A percentile compares a stretch with the other conserved stretches of the same genome.
phyloP scores from a whole-genome alignment of 129 eudicot species.

The Scalesia atractyloides region DNA sequence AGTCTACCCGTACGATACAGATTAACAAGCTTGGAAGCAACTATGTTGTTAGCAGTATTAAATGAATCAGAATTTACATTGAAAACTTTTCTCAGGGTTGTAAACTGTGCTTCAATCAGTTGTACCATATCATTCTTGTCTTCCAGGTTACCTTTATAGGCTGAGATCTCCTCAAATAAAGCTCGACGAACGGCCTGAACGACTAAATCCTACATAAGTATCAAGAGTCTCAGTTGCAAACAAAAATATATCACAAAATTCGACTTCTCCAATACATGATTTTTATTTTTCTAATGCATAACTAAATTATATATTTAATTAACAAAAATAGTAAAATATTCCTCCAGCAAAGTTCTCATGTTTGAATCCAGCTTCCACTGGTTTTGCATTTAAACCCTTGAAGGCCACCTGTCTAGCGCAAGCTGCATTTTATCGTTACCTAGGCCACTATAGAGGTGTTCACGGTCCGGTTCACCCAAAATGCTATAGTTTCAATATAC shows the following conservation, averaged over 20 bases:
- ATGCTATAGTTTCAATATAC: not conserved
- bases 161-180: slow-evolving; percentile 46
- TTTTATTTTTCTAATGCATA: not conserved
- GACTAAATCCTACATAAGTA: slow-evolving; percentile 50
- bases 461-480: not conserved
- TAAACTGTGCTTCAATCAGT: slow-evolving; percentile 46
- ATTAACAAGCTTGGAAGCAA: slow-evolving; percentile 62
- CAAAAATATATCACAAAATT: not conserved
- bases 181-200: slow-evolving; percentile 61
- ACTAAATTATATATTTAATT: not conserved
- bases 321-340: not conserved
- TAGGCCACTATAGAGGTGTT: not conserved
- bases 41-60: slow-evolving; percentile 38
- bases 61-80: slow-evolving; percentile 35
- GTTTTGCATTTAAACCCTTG: not conserved
- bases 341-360: not conserved
- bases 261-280: not conserved
- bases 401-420: not conserved
- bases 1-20: slow-evolving; percentile 84
- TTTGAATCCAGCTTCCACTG: not conserved
- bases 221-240: not conserved
- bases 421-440: not conserved
- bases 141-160: slow-evolving; percentile 47
- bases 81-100: slow-evolving; percentile 46
- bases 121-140: slow-evolving; percentile 42